Conservation (phyloP, 331 rosid genomes). For the Malus hybrid region DNA sequence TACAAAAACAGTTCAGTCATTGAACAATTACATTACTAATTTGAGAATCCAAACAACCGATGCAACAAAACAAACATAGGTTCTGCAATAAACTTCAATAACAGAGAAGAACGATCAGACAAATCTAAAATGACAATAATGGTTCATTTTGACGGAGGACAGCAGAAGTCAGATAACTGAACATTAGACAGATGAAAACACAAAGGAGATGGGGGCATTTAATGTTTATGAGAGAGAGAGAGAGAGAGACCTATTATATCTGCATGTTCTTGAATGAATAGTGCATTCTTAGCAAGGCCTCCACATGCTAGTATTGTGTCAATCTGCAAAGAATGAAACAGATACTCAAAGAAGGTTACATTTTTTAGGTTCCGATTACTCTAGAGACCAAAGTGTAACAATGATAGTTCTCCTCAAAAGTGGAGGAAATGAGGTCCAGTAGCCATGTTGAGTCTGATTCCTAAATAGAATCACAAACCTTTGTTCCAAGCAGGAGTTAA, state of each 20-base stretch:
- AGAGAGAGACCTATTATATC: slow-evolving; percentile 60
- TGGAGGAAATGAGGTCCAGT: not conserved
- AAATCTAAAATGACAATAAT: not conserved
- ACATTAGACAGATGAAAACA: not conserved
- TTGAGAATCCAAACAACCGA: not conserved
- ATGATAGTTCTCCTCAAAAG: not conserved
- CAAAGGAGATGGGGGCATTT: not conserved
- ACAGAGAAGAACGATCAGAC: not conserved
- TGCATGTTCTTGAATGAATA: slow-evolving; percentile 91
- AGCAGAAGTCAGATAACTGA: no score
- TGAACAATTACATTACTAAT: not conserved
- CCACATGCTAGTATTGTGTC: slow-evolving; percentile 88
- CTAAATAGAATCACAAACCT: not conserved
- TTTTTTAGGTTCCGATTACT: not conserved
- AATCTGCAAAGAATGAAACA: slow-evolving; percentile 41
- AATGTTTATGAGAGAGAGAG: not conserved
- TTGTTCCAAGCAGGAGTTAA: not conserved
- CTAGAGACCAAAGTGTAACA: not conserved
- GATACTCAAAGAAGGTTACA: not conserved
- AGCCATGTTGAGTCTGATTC: not conserved
- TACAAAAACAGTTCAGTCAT: not conserved
- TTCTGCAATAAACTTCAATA: not conserved
- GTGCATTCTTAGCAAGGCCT: slow-evolving; percentile 79
- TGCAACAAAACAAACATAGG: not conserved
- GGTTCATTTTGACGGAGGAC: not conserved